phyloP scores from a whole-genome alignment of 2,329 filamentous ascomycete species.

The Hymenoscyphus scutula region DNA sequence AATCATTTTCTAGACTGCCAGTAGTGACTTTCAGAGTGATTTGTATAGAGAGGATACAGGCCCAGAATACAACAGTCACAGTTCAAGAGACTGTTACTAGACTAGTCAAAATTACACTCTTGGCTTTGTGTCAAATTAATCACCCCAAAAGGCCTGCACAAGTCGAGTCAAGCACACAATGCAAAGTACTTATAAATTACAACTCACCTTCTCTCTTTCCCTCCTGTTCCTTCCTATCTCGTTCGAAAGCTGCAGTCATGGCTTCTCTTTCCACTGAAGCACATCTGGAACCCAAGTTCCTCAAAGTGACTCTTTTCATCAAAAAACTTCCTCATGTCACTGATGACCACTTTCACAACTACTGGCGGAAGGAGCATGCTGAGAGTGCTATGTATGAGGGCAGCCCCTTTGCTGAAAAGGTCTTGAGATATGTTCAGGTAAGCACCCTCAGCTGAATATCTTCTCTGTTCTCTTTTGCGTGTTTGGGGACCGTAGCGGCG shows the following conservation, averaged over 20 bases:
- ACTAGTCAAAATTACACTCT: no score
- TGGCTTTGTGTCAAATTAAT: no score
- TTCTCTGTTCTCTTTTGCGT: neutral
- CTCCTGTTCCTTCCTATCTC: no score
- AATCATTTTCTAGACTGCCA: no score
- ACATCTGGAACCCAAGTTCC: neutral
- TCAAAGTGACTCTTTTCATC: constrained; percentile 1
- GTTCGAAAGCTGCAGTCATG: neutral
- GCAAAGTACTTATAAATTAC: no score
- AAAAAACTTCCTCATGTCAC: constrained; percentile 1
- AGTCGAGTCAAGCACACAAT: no score
- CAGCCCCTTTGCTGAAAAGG: neutral
- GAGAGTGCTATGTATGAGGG: neutral
- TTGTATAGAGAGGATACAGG: no score
- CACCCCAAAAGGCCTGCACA: no score
- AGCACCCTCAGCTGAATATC: neutral
- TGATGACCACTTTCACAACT: neutral
- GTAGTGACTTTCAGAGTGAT: no score
- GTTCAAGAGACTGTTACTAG: no score
- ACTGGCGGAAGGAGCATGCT: neutral
- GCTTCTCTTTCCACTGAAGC: neutral
- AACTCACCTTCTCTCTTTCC: no score
- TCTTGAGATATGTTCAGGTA: neutral
- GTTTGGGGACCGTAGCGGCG: neutral
- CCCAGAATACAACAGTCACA: no score